Percentiles rank a stretch among this genome's conserved stretches.
Evolutionary conservation across 2,329 filamentous ascomycete species (phyloP).

Genomic region (Orbilia oligospora): DNA sequence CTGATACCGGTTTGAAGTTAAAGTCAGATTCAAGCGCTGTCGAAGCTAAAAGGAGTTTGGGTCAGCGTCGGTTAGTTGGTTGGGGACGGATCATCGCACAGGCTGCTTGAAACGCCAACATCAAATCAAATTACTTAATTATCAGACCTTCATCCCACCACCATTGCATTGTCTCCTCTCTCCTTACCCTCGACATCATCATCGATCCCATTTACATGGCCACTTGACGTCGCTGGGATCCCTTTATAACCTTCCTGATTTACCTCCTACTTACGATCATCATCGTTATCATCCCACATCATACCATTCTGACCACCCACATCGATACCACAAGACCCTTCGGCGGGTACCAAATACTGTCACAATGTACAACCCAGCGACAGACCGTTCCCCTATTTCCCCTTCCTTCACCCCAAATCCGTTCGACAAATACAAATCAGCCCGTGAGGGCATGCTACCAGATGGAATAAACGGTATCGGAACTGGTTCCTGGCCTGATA

Average conservation of each 20-base stretch:
- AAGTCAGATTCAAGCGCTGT: neutral
- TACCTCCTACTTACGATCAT: neutral
- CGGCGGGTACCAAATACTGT: neutral
- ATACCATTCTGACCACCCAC: neutral
- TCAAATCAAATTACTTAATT: neutral
- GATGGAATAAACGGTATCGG: constrained; percentile 57
- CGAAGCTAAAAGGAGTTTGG: neutral
- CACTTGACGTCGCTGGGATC: neutral
- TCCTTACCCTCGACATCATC: neutral
- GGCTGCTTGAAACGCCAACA: constrained; percentile 16
- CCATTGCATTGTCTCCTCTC: neutral
- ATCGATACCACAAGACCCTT: neutral
- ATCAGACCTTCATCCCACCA: constrained; percentile 1
- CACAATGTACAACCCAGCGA: constrained; percentile 49
- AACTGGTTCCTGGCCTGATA: constrained; percentile 48
- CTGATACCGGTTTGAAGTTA: neutral
- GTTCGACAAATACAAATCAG: constrained; percentile 59
- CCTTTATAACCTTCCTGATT: constrained; percentile 10
- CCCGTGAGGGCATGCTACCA: constrained; percentile 45
- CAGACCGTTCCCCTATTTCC: constrained; percentile 52
- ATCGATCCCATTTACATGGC: constrained; percentile 2
- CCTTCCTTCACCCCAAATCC: constrained; percentile 56
- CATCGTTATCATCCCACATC: neutral
- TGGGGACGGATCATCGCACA: constrained; percentile 9
- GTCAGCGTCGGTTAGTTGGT: too few species aligned